These are phyloP conservation scores for Colletotrichum sp. DNA, from an alignment of 2,329 filamentous ascomycete species.

Conservation along the genomic window DNA sequence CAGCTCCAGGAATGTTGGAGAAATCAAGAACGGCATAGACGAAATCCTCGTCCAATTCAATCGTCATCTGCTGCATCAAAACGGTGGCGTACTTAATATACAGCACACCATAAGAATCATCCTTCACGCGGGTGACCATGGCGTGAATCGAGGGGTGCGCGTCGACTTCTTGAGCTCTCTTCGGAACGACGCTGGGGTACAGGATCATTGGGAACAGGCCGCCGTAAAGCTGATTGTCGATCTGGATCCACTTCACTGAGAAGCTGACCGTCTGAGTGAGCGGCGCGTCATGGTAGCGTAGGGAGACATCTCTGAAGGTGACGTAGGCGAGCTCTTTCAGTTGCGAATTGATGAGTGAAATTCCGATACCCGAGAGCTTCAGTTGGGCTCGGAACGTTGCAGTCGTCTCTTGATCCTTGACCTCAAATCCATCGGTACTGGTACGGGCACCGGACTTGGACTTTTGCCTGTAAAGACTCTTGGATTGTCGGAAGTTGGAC, in stretches of 20 bases:
- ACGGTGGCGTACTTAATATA: conserved; percentile 99
- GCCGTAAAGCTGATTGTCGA: conserved; percentile 98
- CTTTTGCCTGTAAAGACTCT: conserved; percentile 80
- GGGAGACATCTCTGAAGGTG: conserved; percentile 87
- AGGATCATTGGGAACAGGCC: conserved; percentile 97
- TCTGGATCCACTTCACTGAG: conserved; percentile 97
- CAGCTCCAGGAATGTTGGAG: conserved; percentile 87
- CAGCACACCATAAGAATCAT: conserved; percentile 95
- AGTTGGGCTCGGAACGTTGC: conserved; percentile 90
- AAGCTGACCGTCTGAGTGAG: conserved; percentile 91
- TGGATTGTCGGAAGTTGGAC: conserved; percentile 91
- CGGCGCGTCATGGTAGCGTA: conserved; percentile 92
- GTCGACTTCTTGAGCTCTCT: conserved; percentile 95
- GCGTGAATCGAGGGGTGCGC: conserved; percentile 93
- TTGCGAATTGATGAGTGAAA: conserved; percentile 92
- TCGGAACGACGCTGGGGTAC: conserved; percentile 96
- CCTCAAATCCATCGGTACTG: conserved; percentile 78
- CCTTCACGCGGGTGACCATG: conserved; percentile 93
- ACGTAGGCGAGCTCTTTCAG: conserved; percentile 92
- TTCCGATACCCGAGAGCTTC: conserved; percentile 85
- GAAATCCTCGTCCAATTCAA: conserved; percentile 98
- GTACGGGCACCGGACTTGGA: conserved; percentile 55
- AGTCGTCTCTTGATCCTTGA: conserved; percentile 88
- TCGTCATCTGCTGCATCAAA: conserved; percentile 94
- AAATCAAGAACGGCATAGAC: conserved; percentile 96